Conservation (phyloP, 495 filamentous ascomycete genomes). For the Xylaria flabelliformis region DNA sequence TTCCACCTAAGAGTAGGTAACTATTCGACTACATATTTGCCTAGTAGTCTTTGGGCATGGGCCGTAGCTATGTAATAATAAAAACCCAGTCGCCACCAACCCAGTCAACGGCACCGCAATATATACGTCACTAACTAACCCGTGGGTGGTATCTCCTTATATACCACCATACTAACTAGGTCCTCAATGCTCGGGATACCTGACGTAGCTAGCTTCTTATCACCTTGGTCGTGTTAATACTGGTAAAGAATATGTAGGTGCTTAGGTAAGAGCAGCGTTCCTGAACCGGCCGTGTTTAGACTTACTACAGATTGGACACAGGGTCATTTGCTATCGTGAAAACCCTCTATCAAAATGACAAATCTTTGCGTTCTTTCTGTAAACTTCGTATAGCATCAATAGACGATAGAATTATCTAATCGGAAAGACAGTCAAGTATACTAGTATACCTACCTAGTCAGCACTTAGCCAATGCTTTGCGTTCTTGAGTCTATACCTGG, state of each 20-base stretch:
- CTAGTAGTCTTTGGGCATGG: background rate
- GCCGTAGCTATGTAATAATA: background rate
- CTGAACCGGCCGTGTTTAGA: background rate
- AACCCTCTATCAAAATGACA: background rate
- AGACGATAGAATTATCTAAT: background rate
- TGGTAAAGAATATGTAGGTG: background rate
- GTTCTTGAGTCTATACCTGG: background rate
- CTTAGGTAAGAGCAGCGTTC: conserved; percentile 2
- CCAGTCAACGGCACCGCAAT: background rate
- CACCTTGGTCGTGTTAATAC: background rate
- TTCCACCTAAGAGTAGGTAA: background rate
- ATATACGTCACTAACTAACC: conserved; percentile 8
- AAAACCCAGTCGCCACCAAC: background rate
- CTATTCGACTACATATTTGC: too few relatives aligned
- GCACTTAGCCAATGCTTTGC: background rate
- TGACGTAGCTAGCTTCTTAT: background rate
- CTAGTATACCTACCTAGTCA: background rate
- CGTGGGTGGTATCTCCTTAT: too few relatives aligned
- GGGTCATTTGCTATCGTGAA: background rate
- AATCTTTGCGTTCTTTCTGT: conserved; percentile 11
- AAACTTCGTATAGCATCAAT: conserved; percentile 7
- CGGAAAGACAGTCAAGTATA: background rate
- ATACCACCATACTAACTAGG: background rate
- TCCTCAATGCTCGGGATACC: background rate
- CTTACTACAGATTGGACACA: conserved; percentile 10